phyloP scores from a whole-genome alignment of 208 protist species.

The Tritrichomonas musculus region DNA sequence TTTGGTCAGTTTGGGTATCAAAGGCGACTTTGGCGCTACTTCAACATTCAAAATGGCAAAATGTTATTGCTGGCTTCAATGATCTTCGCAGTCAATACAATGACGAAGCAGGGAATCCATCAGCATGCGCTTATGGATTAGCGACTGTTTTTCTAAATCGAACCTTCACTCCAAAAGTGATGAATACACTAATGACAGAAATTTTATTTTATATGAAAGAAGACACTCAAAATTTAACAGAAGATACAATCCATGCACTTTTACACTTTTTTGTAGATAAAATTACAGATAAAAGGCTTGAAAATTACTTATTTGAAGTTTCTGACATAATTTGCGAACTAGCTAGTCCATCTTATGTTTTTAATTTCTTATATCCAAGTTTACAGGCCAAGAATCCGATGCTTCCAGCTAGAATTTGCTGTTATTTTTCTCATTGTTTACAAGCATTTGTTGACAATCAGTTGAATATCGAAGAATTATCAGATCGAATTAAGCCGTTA shows the following conservation, averaged over 20 bases:
- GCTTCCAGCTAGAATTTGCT: not conserved
- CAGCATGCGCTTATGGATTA: not conserved
- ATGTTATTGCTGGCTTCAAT: not conserved
- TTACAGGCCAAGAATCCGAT: not conserved
- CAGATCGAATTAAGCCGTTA: not conserved
- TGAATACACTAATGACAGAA: not conserved
- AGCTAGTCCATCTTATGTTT: not conserved
- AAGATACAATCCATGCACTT: not conserved
- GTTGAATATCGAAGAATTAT: not conserved
- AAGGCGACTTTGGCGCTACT: not conserved
- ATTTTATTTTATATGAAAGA: not conserved
- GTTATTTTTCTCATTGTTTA: not conserved
- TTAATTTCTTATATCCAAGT: not conserved
- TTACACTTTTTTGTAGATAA: not conserved
- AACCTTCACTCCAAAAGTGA: constrained; percentile 8
- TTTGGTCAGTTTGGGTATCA: not conserved
- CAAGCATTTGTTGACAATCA: not conserved
- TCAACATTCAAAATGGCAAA: not conserved
- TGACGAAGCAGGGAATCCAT: not conserved
- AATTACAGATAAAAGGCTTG: not conserved
- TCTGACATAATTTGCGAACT: not conserved
- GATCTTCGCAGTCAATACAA: not conserved
- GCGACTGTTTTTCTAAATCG: not conserved
- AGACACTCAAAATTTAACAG: not conserved
- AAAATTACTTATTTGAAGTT: not conserved